phyloP scores from a whole-genome alignment of 2,329 filamentous ascomycete genomes.

The Penicillium sp. region DNA sequence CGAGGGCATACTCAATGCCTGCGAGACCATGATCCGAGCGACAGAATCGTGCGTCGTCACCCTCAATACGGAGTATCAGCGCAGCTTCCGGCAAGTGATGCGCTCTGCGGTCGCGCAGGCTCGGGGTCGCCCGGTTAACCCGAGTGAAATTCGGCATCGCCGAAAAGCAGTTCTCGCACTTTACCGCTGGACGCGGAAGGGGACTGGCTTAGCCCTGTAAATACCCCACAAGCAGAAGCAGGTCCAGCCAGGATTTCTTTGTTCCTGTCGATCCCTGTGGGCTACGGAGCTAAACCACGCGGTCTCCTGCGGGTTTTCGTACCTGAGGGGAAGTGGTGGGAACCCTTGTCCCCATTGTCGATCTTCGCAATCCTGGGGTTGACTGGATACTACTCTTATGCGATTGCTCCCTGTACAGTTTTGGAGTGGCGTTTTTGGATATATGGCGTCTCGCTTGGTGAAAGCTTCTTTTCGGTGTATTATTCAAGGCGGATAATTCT shows the following conservation, averaged over 20 bases:
- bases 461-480: background rate
- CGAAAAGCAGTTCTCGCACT: slow-evolving; percentile 79
- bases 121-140: slow-evolving; percentile 78
- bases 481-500: background rate
- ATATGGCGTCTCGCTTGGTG: background rate
- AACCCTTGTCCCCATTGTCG: background rate
- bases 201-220: slow-evolving; percentile 70
- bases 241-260: background rate
- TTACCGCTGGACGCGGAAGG: slow-evolving; percentile 90
- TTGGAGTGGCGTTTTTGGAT: background rate
- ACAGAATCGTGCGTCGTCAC: slow-evolving; percentile 93
- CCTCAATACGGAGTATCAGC: slow-evolving; percentile 89
- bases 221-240: background rate
- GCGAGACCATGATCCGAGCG: slow-evolving; percentile 87
- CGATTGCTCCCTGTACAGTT: background rate
- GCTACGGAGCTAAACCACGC: background rate
- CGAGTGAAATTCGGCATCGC: slow-evolving; percentile 79
- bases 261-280: slow-evolving; percentile 12
- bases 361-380: background rate
- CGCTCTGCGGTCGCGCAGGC: slow-evolving; percentile 85
- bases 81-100: slow-evolving; percentile 95
- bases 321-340: background rate
- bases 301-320: background rate
- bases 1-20: slow-evolving; percentile 81
- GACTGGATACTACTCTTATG: background rate